A percentile compares a stretch with the other conserved stretches of the same genome.
phyloP scores from a whole-genome alignment of 352 stramenopile species.

The Phytopythium aichiense region DNA sequence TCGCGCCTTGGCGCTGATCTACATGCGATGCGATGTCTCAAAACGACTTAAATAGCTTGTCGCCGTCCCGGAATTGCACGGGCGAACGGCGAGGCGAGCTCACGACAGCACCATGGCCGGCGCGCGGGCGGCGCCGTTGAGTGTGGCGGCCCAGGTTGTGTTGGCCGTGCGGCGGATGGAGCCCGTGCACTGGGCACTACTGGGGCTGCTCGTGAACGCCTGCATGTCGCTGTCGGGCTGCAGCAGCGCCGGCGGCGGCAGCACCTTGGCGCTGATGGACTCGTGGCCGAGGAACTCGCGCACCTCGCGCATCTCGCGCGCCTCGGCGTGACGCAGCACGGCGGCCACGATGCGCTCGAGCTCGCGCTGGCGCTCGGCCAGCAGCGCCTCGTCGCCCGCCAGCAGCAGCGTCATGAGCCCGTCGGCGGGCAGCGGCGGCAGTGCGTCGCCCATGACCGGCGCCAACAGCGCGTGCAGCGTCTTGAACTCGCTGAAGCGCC shows the following conservation, averaged over 20 bases:
- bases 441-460: conserved; percentile 52
- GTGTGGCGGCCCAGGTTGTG: conserved; percentile 44
- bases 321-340: conserved; percentile 52
- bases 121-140: conserved; percentile 17
- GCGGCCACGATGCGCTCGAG: conserved; percentile 52
- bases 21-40: neutral
- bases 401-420: conserved; percentile 72
- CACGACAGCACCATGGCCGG: conserved; percentile 5
- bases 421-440: conserved; percentile 60
- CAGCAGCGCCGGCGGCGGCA: conserved; percentile 24
- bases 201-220: conserved; percentile 25
- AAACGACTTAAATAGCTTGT: neutral
- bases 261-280: conserved; percentile 41
- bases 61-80: neutral
- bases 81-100: neutral
- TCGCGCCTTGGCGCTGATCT: neutral
- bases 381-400: conserved; percentile 59
- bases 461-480: conserved; percentile 51
- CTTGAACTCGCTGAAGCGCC: conserved; percentile 78
- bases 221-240: conserved; percentile 7
- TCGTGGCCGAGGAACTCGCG: conserved; percentile 60
- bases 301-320: conserved; percentile 63
- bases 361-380: conserved; percentile 56
- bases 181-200: conserved; percentile 39
- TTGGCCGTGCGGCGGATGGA: conserved; percentile 75